Evolutionary conservation across 2,329 filamentous ascomycete species (phyloP).

Genomic region (Basipetospora chlamydospora): DNA sequence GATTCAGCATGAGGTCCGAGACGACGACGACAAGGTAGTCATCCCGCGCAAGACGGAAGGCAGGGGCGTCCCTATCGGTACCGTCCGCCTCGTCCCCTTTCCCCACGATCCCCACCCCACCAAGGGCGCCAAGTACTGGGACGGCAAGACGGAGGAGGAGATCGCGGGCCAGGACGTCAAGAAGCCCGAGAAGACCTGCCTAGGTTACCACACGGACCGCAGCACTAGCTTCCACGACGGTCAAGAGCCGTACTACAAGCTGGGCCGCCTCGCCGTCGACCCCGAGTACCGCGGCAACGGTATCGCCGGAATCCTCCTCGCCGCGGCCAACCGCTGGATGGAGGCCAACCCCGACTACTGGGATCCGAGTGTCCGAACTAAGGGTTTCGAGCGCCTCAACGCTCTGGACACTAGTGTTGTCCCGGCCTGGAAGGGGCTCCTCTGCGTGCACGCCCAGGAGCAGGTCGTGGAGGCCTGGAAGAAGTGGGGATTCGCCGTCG

Average conservation of each 20-base stretch:
- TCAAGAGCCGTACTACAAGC: conserved; percentile 64
- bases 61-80: conserved; percentile 45
- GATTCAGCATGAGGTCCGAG: conserved; percentile 25
- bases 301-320: conserved; percentile 51
- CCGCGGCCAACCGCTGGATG: conserved; percentile 55
- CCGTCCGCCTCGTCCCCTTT: conserved; percentile 68
- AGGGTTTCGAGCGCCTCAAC: conserved; percentile 28
- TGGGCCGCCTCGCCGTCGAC: conserved; percentile 63
- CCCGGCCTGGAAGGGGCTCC: conserved; percentile 57
- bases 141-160: conserved; percentile 22
- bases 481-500: conserved; percentile 57
- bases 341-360: conserved; percentile 42
- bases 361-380: conserved; percentile 29
- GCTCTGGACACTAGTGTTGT: conserved; percentile 23
- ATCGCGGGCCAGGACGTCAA: conserved; percentile 10
- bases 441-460: conserved; percentile 69
- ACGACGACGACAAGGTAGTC: conserved; percentile 25
- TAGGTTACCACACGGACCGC: conserved; percentile 20
- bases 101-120: conserved; percentile 54
- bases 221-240: conserved; percentile 40
- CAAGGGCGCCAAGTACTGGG: conserved; percentile 31
- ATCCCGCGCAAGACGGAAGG: conserved; percentile 29
- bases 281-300: conserved; percentile 49
- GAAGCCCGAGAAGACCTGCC: conserved; percentile 11
- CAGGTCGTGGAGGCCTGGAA: conserved; percentile 50